Percentiles rank a stretch among this genome's conserved stretches.
These are phyloP conservation scores for Aspergillus spinulosporus DNA, from an alignment of 2,329 filamentous ascomycete genomes.

Conservation along the genomic window DNA sequence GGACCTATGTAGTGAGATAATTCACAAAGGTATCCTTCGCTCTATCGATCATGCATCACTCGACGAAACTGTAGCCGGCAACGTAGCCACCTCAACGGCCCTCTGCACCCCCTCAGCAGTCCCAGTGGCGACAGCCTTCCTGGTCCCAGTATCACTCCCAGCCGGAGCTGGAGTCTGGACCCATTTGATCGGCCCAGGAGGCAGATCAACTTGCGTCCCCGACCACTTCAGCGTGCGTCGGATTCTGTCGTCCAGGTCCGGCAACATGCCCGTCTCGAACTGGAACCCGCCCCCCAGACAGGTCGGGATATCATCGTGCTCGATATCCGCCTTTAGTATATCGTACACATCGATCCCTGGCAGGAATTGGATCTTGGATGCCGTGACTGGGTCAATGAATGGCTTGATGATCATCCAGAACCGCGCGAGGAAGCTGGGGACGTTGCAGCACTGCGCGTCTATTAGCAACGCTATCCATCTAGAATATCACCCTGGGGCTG, in stretches of 20 bases:
- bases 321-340: constrained; percentile 19
- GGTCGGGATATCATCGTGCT: constrained; percentile 23
- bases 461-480: neutral
- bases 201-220: constrained; percentile 2
- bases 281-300: constrained; percentile 23
- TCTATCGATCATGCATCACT: neutral
- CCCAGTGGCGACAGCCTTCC: constrained; percentile 24
- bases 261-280: constrained; percentile 25
- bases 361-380: constrained; percentile 19
- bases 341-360: constrained; percentile 17
- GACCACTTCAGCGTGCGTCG: constrained; percentile 12
- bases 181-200: constrained; percentile 27
- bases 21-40: neutral
- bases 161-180: neutral
- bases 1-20: no score
- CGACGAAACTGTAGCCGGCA: neutral
- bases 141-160: constrained; percentile 8
- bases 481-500: no score
- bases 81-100: constrained; percentile 8
- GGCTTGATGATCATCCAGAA: constrained; percentile 28
- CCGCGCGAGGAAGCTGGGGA: constrained; percentile 24
- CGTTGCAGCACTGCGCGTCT: constrained; percentile 21
- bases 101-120: constrained; percentile 14
- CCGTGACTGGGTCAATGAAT: constrained; percentile 28
- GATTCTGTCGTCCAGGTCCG: constrained; percentile 20